Conservation (phyloP, 1,139 yeast species). For the Suhomyces bribrorum region DNA sequence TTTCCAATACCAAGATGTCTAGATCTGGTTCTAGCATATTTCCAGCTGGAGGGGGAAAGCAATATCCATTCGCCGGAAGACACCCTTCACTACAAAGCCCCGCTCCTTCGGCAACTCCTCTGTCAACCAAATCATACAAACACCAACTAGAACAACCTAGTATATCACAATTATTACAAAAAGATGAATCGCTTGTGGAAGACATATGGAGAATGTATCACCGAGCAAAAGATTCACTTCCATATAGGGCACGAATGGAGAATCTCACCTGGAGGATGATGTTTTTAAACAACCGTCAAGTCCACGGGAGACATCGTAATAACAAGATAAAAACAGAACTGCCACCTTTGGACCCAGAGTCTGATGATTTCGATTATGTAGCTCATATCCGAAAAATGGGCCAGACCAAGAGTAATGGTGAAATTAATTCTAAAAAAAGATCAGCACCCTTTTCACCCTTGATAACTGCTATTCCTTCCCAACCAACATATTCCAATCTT, state of each 20-base stretch:
- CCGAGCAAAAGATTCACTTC: conserved; percentile 74
- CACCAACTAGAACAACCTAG: conserved; percentile 1
- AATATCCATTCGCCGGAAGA: conserved; percentile 1
- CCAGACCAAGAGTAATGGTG: conserved; percentile 20
- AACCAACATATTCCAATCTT: conserved; percentile 17
- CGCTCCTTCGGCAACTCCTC: conserved; percentile 10
- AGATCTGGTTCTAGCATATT: conserved; percentile 3
- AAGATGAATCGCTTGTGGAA: conserved; percentile 49
- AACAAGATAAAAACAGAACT: conserved; percentile 2
- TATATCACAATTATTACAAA: conserved; percentile 10
- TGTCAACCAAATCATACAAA: conserved; percentile 5
- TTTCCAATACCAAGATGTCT: neutral
- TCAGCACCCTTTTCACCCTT: conserved; percentile 41
- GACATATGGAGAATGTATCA: conserved; percentile 81
- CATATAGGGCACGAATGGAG: conserved; percentile 74
- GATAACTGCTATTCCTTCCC: conserved; percentile 13
- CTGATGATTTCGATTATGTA: conserved; percentile 63
- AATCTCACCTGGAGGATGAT: conserved; percentile 86
- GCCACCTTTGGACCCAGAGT: conserved; percentile 36
- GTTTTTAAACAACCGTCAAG: conserved; percentile 48
- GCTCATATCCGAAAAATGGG: conserved; percentile 66
- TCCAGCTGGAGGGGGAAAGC: neutral
- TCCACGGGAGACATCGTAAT: neutral
- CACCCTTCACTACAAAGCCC: conserved; percentile 9
- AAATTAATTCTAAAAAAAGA: conserved; percentile 24